These are phyloP conservation scores for Aspergillus coremiiformis DNA, from an alignment of 495 filamentous ascomycete genomes.

Conservation along the genomic window DNA sequence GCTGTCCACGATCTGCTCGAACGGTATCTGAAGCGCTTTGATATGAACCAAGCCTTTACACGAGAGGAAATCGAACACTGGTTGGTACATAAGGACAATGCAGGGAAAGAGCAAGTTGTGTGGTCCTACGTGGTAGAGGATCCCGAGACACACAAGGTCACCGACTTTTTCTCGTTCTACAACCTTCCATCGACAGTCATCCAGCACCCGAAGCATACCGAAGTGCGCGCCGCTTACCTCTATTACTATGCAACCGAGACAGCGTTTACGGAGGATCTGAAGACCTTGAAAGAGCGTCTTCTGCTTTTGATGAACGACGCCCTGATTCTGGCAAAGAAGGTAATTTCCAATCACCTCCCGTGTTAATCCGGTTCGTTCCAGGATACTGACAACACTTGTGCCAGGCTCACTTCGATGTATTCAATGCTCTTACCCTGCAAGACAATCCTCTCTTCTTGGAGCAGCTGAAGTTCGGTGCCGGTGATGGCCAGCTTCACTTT, in stretches of 20 bases:
- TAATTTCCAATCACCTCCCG: conserved; percentile 13
- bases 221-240: conserved; percentile 81
- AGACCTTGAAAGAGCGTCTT: conserved; percentile 61
- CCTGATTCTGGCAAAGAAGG: conserved; percentile 77
- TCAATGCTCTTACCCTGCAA: conserved; percentile 87
- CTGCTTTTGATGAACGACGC: conserved; percentile 76
- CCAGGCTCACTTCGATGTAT: conserved; percentile 80
- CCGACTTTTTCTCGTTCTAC: conserved; percentile 96
- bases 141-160: conserved; percentile 67
- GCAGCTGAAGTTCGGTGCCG: conserved; percentile 85
- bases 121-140: conserved; percentile 91
- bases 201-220: conserved; percentile 62
- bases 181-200: conserved; percentile 89
- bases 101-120: conserved; percentile 66
- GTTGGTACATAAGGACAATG: conserved; percentile 59
- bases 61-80: conserved; percentile 80
- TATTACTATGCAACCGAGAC: conserved; percentile 92
- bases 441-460: conserved; percentile 92
- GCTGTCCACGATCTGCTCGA: conserved; percentile 66
- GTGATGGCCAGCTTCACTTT: conserved; percentile 89
- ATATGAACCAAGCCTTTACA: conserved; percentile 75
- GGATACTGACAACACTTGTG: not conserved
- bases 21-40: conserved; percentile 70
- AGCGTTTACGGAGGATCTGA: conserved; percentile 54
- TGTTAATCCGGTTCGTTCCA: not conserved